Evolutionary conservation across 345 rosid genomes (phyloP).

Genomic region (Ceriops zippeliana): DNA sequence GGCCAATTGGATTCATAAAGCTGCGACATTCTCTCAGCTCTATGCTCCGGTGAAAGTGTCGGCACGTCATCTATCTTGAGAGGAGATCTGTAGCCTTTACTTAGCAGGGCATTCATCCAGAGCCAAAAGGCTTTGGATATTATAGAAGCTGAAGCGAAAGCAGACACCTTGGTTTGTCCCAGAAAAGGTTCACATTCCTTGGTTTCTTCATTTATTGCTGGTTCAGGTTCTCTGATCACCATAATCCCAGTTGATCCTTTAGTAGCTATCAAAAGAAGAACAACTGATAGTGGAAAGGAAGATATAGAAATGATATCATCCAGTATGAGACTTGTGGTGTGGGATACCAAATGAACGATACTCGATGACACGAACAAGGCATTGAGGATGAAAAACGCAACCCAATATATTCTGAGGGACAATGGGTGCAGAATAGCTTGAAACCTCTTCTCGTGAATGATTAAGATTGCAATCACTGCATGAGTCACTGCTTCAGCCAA

Average conservation of each 20-base stretch:
- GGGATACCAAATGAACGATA: conserved; percentile 37
- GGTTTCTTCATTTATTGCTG: conserved; percentile 29
- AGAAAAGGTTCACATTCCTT: conserved; percentile 33
- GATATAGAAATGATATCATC: conserved; percentile 57
- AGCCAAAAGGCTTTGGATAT: conserved; percentile 73
- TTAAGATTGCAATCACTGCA: conserved; percentile 50
- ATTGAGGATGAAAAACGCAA: conserved; percentile 38
- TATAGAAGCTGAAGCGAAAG: conserved; percentile 67
- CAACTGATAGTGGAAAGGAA: conserved; percentile 50
- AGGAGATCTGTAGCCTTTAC: conserved; percentile 75
- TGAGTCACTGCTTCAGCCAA: conserved; percentile 67
- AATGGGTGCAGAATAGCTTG: conserved; percentile 55
- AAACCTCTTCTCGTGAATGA: conserved; percentile 69
- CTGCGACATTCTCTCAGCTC: conserved; percentile 68
- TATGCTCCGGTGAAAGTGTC: conserved; percentile 65
- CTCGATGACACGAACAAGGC: conserved; percentile 56
- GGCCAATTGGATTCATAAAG: conserved; percentile 75
- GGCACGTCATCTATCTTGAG: conserved; percentile 70
- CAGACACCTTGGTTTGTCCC: conserved; percentile 45
- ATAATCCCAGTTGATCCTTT: conserved; percentile 69
- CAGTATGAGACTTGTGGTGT: conserved; percentile 30
- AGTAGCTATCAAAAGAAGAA: conserved; percentile 49
- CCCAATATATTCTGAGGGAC: conserved; percentile 63
- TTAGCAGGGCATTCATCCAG: conserved; percentile 86
- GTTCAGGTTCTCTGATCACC: conserved; percentile 26